phyloP scores from a whole-genome alignment of 176 grass and related monocot genomes.

The Pontederia paniculata region DNA sequence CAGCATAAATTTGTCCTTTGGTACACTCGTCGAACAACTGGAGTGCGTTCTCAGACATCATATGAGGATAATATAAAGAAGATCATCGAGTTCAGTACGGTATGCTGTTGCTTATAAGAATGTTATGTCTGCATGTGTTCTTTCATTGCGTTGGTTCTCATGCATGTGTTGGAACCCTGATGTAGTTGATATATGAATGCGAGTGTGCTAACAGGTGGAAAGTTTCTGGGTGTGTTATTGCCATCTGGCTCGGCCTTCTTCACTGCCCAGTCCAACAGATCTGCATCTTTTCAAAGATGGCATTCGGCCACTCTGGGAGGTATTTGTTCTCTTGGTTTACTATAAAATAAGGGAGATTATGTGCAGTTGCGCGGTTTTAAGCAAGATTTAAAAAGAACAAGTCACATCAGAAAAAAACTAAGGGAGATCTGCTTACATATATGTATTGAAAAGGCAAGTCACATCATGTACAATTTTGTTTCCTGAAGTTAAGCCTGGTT shows the following conservation, averaged over 20 bases:
- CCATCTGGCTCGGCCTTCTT: conserved; percentile 61
- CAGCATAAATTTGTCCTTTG: conserved; percentile 88
- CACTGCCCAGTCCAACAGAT: conserved; percentile 68
- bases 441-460: background rate
- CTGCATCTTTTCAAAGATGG: conserved; percentile 98
- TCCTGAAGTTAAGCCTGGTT: conserved; percentile 23
- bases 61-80: conserved; percentile 98
- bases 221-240: conserved; percentile 97
- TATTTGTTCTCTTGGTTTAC: conserved; percentile 19
- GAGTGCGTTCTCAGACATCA: conserved; percentile 51
- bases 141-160: conserved; percentile 1
- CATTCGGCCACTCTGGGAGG: conserved; percentile 95
- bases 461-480: background rate
- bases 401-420: background rate
- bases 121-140: no score
- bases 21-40: conserved; percentile 77
- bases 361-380: background rate
- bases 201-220: conserved; percentile 54
- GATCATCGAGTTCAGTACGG: conserved; percentile 82
- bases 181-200: conserved; percentile 4
- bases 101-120: conserved; percentile 19
- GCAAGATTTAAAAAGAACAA: background rate
- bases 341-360: background rate
- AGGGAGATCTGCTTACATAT: background rate
- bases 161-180: conserved; percentile 16